phyloP scores from a whole-genome alignment of 345 rosid species.

The Pelargonium nanum region DNA sequence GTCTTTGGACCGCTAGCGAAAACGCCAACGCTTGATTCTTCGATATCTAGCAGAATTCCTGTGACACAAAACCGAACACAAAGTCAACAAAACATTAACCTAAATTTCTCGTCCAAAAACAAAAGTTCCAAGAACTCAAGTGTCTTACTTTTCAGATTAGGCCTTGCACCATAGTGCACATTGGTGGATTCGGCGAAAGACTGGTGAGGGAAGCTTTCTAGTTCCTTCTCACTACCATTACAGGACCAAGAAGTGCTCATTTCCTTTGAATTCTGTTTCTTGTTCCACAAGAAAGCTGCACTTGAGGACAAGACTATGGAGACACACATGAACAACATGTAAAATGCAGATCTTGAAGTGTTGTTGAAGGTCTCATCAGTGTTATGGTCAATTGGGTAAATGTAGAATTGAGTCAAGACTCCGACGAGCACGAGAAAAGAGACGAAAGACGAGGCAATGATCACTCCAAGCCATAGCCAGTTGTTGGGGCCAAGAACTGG shows the following conservation, averaged over 20 bases:
- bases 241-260: slow-evolving; percentile 6
- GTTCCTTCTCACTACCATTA: slow-evolving; percentile 9
- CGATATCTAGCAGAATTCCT: slow-evolving; percentile 34
- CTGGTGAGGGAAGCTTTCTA: slow-evolving; percentile 24
- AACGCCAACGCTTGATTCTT: slow-evolving; percentile 45
- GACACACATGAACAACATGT: slow-evolving; percentile 16
- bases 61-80: background rate
- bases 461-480: slow-evolving; percentile 31
- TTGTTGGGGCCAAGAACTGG: slow-evolving; percentile 19
- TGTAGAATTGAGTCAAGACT: slow-evolving; percentile 21
- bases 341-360: slow-evolving; percentile 3
- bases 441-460: slow-evolving; percentile 24
- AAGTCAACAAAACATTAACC: too few relatives aligned
- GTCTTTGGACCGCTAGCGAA: slow-evolving; percentile 45
- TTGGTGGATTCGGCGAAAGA: slow-evolving; percentile 15
- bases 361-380: slow-evolving; percentile 1
- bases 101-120: background rate
- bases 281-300: slow-evolving; percentile 21
- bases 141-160: slow-evolving; percentile 27
- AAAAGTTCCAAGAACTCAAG: too few relatives aligned
- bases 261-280: slow-evolving; percentile 10
- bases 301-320: slow-evolving; percentile 17
- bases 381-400: slow-evolving; percentile 18
- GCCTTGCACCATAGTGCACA: slow-evolving; percentile 25
- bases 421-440: slow-evolving; percentile 23